These are phyloP conservation scores for Aspergillus conjunctus DNA, from an alignment of 495 filamentous ascomycete genomes.

Conservation along the genomic window DNA sequence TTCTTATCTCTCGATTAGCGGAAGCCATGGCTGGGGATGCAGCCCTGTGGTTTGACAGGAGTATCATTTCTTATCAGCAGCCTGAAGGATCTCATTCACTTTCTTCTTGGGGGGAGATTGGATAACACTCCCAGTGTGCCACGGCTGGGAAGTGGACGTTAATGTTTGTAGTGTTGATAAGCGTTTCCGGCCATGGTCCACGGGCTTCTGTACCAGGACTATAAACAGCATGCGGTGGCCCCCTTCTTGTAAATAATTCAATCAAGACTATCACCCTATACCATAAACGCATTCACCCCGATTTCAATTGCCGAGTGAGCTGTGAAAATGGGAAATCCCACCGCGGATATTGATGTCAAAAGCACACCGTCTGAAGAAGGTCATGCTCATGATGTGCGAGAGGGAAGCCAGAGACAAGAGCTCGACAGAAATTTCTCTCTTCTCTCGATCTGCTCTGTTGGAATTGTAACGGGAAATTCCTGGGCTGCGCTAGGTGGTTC, in stretches of 20 bases:
- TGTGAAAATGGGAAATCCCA: not conserved
- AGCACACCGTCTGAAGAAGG: not conserved
- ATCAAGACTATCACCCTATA: no score
- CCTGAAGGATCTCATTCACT: no score
- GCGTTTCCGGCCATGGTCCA: no score
- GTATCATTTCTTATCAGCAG: no score
- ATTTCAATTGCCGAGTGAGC: not conserved
- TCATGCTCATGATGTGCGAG: not conserved
- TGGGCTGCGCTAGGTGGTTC: conserved; percentile 57
- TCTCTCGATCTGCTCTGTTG: conserved; percentile 57
- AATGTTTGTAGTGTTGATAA: no score
- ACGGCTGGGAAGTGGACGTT: no score
- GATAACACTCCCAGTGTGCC: no score
- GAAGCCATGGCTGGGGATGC: not conserved
- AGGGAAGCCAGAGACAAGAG: conserved; percentile 56
- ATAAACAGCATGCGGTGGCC: no score
- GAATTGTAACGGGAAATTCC: conserved; percentile 58
- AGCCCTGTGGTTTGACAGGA: not conserved
- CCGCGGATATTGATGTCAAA: not conserved
- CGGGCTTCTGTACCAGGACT: no score
- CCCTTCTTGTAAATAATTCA: no score
- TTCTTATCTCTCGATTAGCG: not conserved
- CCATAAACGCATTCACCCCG: no score
- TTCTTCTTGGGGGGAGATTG: no score
- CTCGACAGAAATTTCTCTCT: conserved; percentile 63